A percentile compares a stretch with the other conserved stretches of the same genome.
These are phyloP conservation scores for Tulasnella sp. DNA, from an alignment of 768 basidiomycete species.

Conservation along the genomic window DNA sequence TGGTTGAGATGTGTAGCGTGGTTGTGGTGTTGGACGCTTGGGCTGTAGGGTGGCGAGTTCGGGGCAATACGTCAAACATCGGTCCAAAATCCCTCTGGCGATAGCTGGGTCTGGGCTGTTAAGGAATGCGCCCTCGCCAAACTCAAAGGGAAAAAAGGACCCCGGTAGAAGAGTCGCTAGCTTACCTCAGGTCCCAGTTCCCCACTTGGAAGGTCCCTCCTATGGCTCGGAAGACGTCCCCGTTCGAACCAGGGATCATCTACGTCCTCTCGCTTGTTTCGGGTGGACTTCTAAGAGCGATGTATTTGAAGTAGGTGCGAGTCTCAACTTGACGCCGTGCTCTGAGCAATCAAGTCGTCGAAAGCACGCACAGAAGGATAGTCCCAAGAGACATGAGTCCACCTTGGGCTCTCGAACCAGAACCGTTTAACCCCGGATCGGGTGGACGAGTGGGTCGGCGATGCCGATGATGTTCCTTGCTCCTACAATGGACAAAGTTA, in stretches of 20 bases:
- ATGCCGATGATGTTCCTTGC: slow-evolving; percentile 74
- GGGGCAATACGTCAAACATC: slow-evolving; percentile 36
- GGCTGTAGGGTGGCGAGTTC: slow-evolving; percentile 38
- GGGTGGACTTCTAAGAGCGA: slow-evolving; percentile 18
- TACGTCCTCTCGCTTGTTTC: slow-evolving; percentile 45
- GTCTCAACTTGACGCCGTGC: no score
- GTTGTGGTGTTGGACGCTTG: slow-evolving; percentile 35
- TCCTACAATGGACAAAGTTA: slow-evolving; percentile 40
- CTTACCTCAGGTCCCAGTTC: slow-evolving; percentile 48
- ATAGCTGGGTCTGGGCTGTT: slow-evolving; percentile 35
- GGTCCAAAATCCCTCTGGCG: slow-evolving; percentile 48
- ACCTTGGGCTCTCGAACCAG: slow-evolving; percentile 67
- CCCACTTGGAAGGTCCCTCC: slow-evolving; percentile 48
- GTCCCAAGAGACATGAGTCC: slow-evolving; percentile 33
- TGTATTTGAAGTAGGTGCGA: no score
- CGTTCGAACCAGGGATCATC: slow-evolving; percentile 62
- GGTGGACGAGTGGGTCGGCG: slow-evolving; percentile 68
- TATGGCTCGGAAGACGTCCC: slow-evolving; percentile 36
- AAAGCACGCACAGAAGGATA: slow-evolving; percentile 10
- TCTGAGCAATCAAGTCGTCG: no score
- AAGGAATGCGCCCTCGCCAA: no score
- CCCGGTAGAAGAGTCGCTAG: no score
- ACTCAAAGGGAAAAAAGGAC: no score
- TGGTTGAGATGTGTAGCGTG: slow-evolving; percentile 35
- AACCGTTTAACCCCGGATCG: slow-evolving; percentile 81